A percentile compares a stretch with the other conserved stretches of the same genome.
Conservation (phyloP, 1,284 basidiomycete genomes). For the Phlebopus sp. region DNA sequence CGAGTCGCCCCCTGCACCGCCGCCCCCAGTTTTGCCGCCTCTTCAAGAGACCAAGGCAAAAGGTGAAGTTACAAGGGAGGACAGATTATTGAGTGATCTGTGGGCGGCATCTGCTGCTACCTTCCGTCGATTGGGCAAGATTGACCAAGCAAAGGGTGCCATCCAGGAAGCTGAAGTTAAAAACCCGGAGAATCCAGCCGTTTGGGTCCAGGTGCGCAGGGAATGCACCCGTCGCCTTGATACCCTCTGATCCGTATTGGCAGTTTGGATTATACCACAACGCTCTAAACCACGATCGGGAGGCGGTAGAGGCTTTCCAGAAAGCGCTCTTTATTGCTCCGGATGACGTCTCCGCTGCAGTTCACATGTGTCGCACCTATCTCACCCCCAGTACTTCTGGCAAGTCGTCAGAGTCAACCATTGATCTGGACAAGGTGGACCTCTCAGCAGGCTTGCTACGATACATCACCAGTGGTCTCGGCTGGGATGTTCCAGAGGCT, state of each 20-base stretch:
- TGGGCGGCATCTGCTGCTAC: constrained; percentile 96
- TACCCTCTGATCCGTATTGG: constrained; percentile 2
- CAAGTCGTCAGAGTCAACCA: constrained; percentile 11
- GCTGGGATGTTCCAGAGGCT: constrained; percentile 89
- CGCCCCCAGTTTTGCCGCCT: constrained; percentile 34
- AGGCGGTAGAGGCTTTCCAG: constrained; percentile 73
- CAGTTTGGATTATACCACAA: constrained; percentile 78
- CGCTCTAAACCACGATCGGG: constrained; percentile 52
- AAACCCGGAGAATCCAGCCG: constrained; percentile 82
- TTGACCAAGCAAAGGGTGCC: constrained; percentile 85
- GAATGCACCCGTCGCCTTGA: background rate
- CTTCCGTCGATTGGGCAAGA: constrained; percentile 85
- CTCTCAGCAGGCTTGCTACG: constrained; percentile 68
- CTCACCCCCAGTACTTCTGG: constrained; percentile 42
- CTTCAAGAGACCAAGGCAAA: constrained; percentile 34
- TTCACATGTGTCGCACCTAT: constrained; percentile 76
- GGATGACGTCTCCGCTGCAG: constrained; percentile 71
- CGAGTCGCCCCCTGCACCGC: constrained; percentile 41
- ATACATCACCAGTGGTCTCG: constrained; percentile 60
- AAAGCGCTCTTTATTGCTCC: constrained; percentile 81
- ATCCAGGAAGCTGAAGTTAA: constrained; percentile 94
- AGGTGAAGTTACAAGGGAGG: constrained; percentile 57
- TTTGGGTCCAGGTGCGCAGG: constrained; percentile 86
- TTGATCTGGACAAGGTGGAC: constrained; percentile 57
- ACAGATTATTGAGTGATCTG: constrained; percentile 76